Base-by-base conservation (phyloP, 192 early-diverging fungal genomes). In the Gamsiella multidivaricata region DNA sequence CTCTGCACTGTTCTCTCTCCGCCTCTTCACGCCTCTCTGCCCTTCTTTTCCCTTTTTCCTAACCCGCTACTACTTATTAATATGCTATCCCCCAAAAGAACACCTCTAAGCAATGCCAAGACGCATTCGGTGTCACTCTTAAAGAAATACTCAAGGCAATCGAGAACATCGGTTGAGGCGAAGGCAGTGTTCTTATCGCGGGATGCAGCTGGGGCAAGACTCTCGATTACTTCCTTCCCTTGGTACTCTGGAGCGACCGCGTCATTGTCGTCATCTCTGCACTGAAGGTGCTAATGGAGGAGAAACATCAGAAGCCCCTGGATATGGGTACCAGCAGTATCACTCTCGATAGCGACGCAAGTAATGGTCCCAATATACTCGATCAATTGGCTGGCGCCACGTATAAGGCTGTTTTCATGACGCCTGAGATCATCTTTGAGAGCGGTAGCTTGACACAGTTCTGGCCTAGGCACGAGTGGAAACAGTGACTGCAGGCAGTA, bases 371-470 rank as follows among this genome's bases (percentile, higher is more conserved):
- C 6, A 22, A 49, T 15, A 22, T 47, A 2, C 3, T 61, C 8
- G 23, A 61, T 15, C 28, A 1, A 2, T 31, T 61, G 2, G n/a
- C 43, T 17, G 7, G 39, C 2, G 61, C 49, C 26, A 14, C 18
- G 11, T 61, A 61, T 47, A 18, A 43, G 32, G 68, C 32, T 15
- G 56, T 70, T 0, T 70, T 70, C 32, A 28, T 70, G 76, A 36
- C 81, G 50, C 70, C 74, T 3, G 64, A 66, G 31, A 22, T 66
- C 28, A 65, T 65, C 17, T 66, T 66, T 37, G 22, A 8, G 0
- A 47, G 54, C 11, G 8, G 23, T 2, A 26, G 41, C 8, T 11
- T 66, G 18, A 14, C 4, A 5, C 1, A 12, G 11, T 14, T 68
- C 11, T 68, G 55, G 65, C n/a, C 11, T 7, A 26, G 17, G 0